phyloP scores from a whole-genome alignment of 2,329 filamentous ascomycete genomes.

The Fusarium brachygibbosum region DNA sequence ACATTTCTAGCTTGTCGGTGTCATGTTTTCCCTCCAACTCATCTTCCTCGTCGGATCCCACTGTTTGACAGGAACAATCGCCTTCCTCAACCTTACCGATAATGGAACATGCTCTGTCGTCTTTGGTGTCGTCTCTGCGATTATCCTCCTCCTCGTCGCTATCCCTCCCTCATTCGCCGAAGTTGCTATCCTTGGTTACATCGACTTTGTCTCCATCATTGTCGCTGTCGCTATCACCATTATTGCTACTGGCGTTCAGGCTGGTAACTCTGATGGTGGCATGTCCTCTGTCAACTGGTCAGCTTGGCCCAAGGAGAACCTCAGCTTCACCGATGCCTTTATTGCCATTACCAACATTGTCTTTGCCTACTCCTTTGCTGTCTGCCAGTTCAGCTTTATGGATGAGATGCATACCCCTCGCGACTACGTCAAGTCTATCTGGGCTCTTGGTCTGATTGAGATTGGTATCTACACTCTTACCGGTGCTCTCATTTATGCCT shows the following conservation, averaged over 20 bases:
- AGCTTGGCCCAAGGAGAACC: slow-evolving; percentile 60
- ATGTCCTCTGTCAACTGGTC: slow-evolving; percentile 57
- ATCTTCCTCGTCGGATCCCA: slow-evolving; percentile 80
- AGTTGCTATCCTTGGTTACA: slow-evolving; percentile 64
- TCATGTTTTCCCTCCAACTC: slow-evolving; percentile 73
- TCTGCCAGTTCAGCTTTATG: slow-evolving; percentile 67
- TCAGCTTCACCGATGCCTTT: slow-evolving; percentile 68
- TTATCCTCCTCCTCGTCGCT: slow-evolving; percentile 61
- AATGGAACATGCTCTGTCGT: slow-evolving; percentile 64
- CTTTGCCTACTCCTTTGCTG: slow-evolving; percentile 74
- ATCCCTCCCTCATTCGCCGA: slow-evolving; percentile 64
- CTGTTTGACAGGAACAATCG: slow-evolving; percentile 77
- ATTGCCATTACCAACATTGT: slow-evolving; percentile 76
- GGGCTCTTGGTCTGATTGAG: slow-evolving; percentile 71
- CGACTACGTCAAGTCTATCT: slow-evolving; percentile 68
- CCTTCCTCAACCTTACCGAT: slow-evolving; percentile 73
- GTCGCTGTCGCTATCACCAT: slow-evolving; percentile 75
- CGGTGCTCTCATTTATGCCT: slow-evolving; percentile 77
- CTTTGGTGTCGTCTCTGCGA: slow-evolving; percentile 61
- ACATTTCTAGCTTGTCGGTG: slow-evolving; percentile 62
- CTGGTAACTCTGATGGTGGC: slow-evolving; percentile 50
- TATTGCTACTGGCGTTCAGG: slow-evolving; percentile 70
- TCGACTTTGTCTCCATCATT: slow-evolving; percentile 73
- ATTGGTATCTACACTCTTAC: slow-evolving; percentile 76
- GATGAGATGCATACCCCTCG: slow-evolving; percentile 65